Base-by-base conservation (phyloP, 2,329 filamentous ascomycete genomes). In the Microsporum ferrugineum region DNA sequence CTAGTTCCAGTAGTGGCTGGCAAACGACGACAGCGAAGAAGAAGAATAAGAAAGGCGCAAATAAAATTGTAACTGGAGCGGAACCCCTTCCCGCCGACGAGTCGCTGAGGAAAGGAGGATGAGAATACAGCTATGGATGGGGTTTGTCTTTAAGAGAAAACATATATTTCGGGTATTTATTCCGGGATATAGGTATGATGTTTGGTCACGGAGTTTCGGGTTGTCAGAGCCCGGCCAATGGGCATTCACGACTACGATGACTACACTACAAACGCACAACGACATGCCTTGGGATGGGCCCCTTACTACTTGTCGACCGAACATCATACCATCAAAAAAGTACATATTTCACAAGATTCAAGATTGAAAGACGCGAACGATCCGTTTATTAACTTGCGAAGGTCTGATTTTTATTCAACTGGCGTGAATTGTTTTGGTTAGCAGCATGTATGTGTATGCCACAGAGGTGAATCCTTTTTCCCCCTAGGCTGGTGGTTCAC, bases 21-120 rank as follows among this genome's bases (percentile, higher is more conserved):
- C 76, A 78, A 65, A 77, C 72, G 2, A 67, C 65, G 34, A 75
- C 73, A 17, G 17, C 23, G 7, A 77, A 76, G 66, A 76, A 73
- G 64, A 77, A 73, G 66, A 69, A 75, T 60, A 75, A 73, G 62
- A 72, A 71, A 63, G 71, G 68, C 49, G 65, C 66, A 51, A 77
- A 74, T 60, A 43, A 39, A 29, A 4, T n/a, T 7, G 55, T 29
- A 17, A 34, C 34, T 43, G 67, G 66, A 8, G 74, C 76, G 17
- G 76, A 78, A 62, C 69, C 72, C 6, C 66, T 76, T 8, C 75
- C 76, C 34, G 68, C 68, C 12, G 75, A 78, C 63, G 76, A 76
- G 60, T 73, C 75, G 12, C 62, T 77, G 66, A 71, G 76, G 59
- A 78, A 78, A 67, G 76, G 76, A 23, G 76, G 76, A 33, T 78